A percentile compares a stretch with the other conserved stretches of the same genome.
Evolutionary conservation across 2,329 filamentous ascomycete genomes (phyloP).

Genomic region (Tolypocladium nubicola): DNA sequence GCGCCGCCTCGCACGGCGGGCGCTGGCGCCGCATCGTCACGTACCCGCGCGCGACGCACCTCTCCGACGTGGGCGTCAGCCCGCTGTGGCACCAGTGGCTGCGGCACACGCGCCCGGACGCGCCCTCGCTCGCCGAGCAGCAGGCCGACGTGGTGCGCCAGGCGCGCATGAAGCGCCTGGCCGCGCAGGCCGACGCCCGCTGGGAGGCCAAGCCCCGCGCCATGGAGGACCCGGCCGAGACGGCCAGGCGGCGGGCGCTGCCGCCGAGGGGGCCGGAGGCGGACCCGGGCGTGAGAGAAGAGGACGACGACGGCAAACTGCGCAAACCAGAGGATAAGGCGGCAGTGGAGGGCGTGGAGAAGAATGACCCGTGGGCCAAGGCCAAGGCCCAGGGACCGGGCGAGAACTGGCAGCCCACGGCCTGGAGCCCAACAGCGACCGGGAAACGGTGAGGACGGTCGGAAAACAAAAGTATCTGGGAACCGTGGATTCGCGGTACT

Average conservation of each 20-base stretch:
- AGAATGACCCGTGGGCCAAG: constrained; percentile 47
- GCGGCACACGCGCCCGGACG: constrained; percentile 42
- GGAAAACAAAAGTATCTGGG: background rate
- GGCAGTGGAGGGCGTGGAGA: background rate
- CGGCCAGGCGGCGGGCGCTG: constrained; percentile 2
- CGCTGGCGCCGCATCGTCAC: constrained; percentile 53
- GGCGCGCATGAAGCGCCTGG: constrained; percentile 42
- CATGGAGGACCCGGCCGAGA: constrained; percentile 22
- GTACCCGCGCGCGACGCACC: constrained; percentile 43
- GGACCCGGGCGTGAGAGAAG: background rate
- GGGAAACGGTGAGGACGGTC: constrained; percentile 15
- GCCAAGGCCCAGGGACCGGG: constrained; percentile 36
- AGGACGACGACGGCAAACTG: background rate
- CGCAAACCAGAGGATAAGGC: too few species aligned
- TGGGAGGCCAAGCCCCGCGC: constrained; percentile 51
- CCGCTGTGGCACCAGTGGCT: constrained; percentile 63
- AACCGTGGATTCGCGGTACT: too few species aligned
- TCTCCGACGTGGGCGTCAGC: constrained; percentile 44
- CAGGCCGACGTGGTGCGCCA: constrained; percentile 40
- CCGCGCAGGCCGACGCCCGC: constrained; percentile 50
- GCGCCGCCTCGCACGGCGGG: constrained; percentile 12
- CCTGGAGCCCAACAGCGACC: constrained; percentile 44
- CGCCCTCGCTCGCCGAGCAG: constrained; percentile 50
- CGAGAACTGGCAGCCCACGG: constrained; percentile 56
- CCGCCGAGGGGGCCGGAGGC: constrained; percentile 6